phyloP scores from a whole-genome alignment of 78 protist species.

The Dictyostelium firmibasis region DNA sequence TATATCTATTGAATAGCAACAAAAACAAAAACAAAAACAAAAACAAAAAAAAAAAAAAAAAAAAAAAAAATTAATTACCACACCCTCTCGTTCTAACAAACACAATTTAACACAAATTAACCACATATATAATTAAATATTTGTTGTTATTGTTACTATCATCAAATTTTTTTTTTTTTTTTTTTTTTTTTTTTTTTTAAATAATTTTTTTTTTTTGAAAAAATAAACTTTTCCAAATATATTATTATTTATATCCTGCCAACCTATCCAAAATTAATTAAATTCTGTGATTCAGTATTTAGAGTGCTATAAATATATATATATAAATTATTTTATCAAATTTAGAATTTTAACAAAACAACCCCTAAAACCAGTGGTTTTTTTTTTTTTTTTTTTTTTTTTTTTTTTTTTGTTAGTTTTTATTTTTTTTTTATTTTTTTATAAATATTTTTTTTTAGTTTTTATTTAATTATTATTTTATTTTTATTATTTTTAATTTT shows the following conservation, averaged over 20 bases:
- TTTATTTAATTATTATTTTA: too few relatives aligned
- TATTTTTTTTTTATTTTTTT: background rate
- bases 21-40: too few relatives aligned
- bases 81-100: background rate
- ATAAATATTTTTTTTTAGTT: background rate
- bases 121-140: background rate
- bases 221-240: background rate
- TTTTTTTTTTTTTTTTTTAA: too few relatives aligned
- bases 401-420: too few relatives aligned
- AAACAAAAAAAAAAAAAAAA: too few relatives aligned
- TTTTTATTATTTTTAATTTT: too few relatives aligned
- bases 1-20: background rate
- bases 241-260: background rate
- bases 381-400: too few relatives aligned
- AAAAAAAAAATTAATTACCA: too few relatives aligned
- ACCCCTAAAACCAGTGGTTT: background rate
- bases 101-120: too few relatives aligned
- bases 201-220: background rate
- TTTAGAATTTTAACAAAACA: background rate
- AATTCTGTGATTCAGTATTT: background rate
- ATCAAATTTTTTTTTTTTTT: background rate
- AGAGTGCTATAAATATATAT: background rate
- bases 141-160: background rate
- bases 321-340: background rate
- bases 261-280: background rate